Conservation (phyloP, 2,329 filamentous ascomycete species). For the Podosphaera xanthii region DNA sequence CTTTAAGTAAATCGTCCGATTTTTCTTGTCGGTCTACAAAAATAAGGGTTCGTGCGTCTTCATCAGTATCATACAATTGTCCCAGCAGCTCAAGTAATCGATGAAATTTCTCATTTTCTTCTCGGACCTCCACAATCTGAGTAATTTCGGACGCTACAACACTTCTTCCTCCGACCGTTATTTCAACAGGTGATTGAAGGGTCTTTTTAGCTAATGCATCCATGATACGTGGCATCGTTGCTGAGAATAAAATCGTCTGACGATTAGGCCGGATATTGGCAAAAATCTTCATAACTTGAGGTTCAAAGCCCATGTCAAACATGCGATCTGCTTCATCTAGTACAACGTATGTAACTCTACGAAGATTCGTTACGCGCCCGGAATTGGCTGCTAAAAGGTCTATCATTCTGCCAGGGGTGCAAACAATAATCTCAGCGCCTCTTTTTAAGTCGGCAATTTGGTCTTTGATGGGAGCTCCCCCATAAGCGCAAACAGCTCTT, state of each 20-base stretch:
- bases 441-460: conserved; percentile 93
- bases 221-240: conserved; percentile 87
- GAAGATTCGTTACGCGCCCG: conserved; percentile 80
- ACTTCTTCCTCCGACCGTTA: conserved; percentile 72
- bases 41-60: conserved; percentile 72
- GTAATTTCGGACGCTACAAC: conserved; percentile 82
- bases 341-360: conserved; percentile 77
- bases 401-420: conserved; percentile 86
- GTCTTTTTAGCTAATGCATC: conserved; percentile 78
- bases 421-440: conserved; percentile 84
- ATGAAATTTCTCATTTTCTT: conserved; percentile 63
- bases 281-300: conserved; percentile 93
- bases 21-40: conserved; percentile 88
- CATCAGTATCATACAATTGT: conserved; percentile 64
- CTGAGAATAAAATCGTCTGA: conserved; percentile 88
- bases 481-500: conserved; percentile 77
- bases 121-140: conserved; percentile 72
- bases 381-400: conserved; percentile 84
- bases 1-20: conserved; percentile 55
- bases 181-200: conserved; percentile 65
- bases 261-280: conserved; percentile 76
- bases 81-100: conserved; percentile 71
- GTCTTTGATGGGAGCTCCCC: conserved; percentile 86
- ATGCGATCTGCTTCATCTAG: conserved; percentile 95
- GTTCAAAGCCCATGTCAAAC: conserved; percentile 99